Conservation (phyloP, 768 basidiomycete genomes). For the Coprinellus micaceus region DNA sequence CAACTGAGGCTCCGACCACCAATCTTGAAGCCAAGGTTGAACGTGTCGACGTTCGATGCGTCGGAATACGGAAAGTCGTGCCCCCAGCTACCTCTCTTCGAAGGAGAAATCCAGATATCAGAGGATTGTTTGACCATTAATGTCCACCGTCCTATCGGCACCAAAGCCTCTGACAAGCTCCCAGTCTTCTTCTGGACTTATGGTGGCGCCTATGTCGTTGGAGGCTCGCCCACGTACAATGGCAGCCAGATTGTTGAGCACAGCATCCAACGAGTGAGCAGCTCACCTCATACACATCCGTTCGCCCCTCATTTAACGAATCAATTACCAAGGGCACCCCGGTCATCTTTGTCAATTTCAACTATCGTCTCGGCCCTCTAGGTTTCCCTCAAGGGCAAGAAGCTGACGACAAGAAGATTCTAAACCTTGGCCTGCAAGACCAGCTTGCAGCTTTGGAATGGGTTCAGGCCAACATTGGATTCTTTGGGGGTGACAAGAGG, state of each 20-base stretch:
- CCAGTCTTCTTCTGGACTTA: constrained; percentile 30
- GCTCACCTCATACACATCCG: neutral
- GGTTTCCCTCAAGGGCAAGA: constrained; percentile 42
- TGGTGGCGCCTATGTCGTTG: constrained; percentile 29
- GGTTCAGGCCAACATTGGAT: constrained; percentile 57
- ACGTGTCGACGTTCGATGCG: constrained; percentile 37
- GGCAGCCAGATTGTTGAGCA: constrained; percentile 32
- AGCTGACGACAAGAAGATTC: constrained; percentile 33
- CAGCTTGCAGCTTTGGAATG: constrained; percentile 44
- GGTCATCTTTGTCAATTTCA: constrained; percentile 38
- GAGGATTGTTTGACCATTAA: constrained; percentile 63
- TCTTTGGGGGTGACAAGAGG: constrained; percentile 53
- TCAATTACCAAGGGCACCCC: constrained; percentile 33
- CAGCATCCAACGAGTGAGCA: constrained; percentile 29
- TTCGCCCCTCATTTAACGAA: neutral
- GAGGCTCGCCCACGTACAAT: constrained; percentile 27
- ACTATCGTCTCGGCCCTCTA: constrained; percentile 42
- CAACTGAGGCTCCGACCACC: constrained; percentile 42
- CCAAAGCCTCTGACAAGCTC: constrained; percentile 23
- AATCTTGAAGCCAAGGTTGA: constrained; percentile 37
- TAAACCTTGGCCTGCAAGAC: constrained; percentile 47
- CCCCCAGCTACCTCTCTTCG: constrained; percentile 34
- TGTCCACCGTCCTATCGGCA: constrained; percentile 46
- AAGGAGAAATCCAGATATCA: constrained; percentile 19
- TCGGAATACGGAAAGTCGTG: constrained; percentile 45